Conservation (phyloP, 345 rosid genomes). For the Erysimum cheiranthoides region DNA sequence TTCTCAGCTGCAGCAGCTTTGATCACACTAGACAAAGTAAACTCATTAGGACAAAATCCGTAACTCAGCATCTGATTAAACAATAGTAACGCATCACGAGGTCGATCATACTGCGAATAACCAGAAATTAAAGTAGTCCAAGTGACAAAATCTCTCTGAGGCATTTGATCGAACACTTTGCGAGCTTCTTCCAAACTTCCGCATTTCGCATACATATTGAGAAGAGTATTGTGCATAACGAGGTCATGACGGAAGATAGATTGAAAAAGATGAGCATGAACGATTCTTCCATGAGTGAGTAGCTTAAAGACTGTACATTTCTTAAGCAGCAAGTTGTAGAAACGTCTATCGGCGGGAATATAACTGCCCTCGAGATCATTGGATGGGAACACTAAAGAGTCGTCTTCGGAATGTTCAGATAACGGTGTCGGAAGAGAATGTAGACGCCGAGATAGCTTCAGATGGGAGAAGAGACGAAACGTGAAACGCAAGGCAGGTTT, state of each 20-base stretch:
- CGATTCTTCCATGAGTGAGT: constrained; percentile 48
- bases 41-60: constrained; percentile 57
- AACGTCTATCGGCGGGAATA: constrained; percentile 45
- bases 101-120: constrained; percentile 55
- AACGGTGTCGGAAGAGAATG: constrained; percentile 1
- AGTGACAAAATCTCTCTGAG: constrained; percentile 50
- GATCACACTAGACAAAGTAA: constrained; percentile 62
- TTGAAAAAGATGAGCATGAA: constrained; percentile 49
- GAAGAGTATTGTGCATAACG: constrained; percentile 51
- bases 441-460: constrained; percentile 21
- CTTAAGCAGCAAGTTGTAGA: constrained; percentile 53
- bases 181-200: constrained; percentile 56
- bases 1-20: constrained; percentile 59
- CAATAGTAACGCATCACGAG: constrained; percentile 55
- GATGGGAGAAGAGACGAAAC: constrained; percentile 27
- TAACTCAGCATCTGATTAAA: constrained; percentile 54
- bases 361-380: constrained; percentile 45
- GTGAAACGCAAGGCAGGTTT: constrained; percentile 27
- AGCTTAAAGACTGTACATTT: constrained; percentile 51
- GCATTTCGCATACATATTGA: constrained; percentile 58
- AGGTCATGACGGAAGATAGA: constrained; percentile 51
- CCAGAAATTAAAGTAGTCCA: constrained; percentile 73
- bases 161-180: constrained; percentile 61
- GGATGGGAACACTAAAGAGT: constrained; percentile 25
- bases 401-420: constrained; percentile 1